Percentiles rank a stretch among this genome's conserved stretches.
Evolutionary conservation across 2,329 filamentous ascomycete genomes (phyloP).

Genomic region (Elsinoe arachidis): DNA sequence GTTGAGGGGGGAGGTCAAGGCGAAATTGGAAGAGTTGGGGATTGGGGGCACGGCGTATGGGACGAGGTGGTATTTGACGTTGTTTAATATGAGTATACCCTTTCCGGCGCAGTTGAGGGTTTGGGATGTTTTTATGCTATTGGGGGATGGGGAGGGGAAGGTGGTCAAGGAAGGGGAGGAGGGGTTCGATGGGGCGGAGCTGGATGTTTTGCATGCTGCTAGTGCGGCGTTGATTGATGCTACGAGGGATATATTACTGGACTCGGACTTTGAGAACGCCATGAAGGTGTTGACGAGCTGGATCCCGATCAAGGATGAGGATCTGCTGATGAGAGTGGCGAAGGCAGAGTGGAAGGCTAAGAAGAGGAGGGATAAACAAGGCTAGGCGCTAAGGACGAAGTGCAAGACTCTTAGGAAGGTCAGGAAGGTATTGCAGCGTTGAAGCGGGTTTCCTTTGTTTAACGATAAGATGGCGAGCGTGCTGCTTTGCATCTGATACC

Average conservation of each 20-base stretch:
- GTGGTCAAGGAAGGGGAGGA: constrained; percentile 36
- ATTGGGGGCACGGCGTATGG: constrained; percentile 91
- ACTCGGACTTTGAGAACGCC: constrained; percentile 91
- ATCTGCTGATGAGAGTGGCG: constrained; percentile 83
- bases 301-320: constrained; percentile 89
- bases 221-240: constrained; percentile 85
- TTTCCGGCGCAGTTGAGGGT: constrained; percentile 90
- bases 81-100: constrained; percentile 95
- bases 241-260: constrained; percentile 76
- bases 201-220: constrained; percentile 84
- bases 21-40: constrained; percentile 65
- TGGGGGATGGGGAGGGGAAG: constrained; percentile 69
- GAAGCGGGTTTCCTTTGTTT: constrained; percentile 1
- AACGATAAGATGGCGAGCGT: constrained; percentile 6
- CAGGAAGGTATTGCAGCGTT: not conserved
- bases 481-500: constrained; percentile 11
- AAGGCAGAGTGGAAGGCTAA: constrained; percentile 75
- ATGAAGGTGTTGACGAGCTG: constrained; percentile 96
- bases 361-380: constrained; percentile 36
- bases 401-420: not conserved
- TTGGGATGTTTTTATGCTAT: constrained; percentile 95
- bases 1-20: constrained; percentile 71
- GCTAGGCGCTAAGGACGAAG: not conserved
- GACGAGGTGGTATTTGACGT: constrained; percentile 91
- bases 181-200: constrained; percentile 49